Evolutionary conservation across 192 early-diverging fungal species (phyloP), one percentile per base, ranked within the genome.

Genomic region (Entomortierella parvispora): DNA sequence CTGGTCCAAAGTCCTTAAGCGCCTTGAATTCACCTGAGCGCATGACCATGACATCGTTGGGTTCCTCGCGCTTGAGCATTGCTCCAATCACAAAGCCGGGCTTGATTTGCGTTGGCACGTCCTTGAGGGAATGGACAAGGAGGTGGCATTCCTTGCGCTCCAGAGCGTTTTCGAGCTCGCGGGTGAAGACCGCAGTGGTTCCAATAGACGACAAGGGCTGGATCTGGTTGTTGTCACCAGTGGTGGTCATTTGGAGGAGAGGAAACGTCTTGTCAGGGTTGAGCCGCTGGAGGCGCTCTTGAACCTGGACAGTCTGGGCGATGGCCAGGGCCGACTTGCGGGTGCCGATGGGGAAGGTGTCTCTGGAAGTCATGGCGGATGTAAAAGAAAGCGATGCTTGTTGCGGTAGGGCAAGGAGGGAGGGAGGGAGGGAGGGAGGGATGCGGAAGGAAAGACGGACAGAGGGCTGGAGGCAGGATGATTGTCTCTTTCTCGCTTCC

Each of bases 81-180:
- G 95, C 95, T 2, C 89, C 94, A 31, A 99, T 68, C 0, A 74
- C 49, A 93, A 97, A 96, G 43, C 93, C 92, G 7, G 79, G 71
- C 10, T 96, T 95, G 43, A 97, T 70, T 29, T 80, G 84, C 26
- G 97, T 97, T 14, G 95, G 95, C 54, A 99, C 81, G 68, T 99
- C 97, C 81, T 99, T 99, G 34, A 98, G 85, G 22, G 93, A 94
- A 70, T 99, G 97, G 4, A 97, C 96, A 34, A 99, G 90, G 18
- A 97, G 54, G 72, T 97, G 92, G 26, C 95, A 91, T 12, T 70
- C 69, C 6, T 83, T 62, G 10, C 84, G 80, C 15, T 83, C 83
- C 20, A 99, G 83, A 2, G 95, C 90, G 2, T 90, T 70, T 68
- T 97, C 95, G 3, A 97, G 86, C 56, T 97, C 96, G 65, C 94